phyloP scores from a whole-genome alignment of 768 basidiomycete genomes.

The Pulveroboletus sp. region DNA sequence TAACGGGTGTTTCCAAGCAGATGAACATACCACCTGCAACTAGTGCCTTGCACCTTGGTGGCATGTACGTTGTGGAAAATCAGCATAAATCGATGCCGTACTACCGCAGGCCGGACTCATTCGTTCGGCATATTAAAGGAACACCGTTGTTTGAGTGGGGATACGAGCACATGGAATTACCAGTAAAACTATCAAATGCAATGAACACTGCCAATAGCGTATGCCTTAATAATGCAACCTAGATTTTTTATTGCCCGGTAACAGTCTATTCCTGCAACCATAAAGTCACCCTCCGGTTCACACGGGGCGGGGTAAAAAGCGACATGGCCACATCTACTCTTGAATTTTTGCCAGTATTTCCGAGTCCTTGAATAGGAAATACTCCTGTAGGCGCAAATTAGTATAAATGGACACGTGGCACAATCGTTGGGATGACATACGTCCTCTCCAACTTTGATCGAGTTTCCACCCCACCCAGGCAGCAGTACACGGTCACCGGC shows the following conservation, averaged over 20 bases:
- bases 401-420: background rate
- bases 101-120: no score
- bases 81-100: no score
- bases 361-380: constrained; percentile 88
- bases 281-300: background rate
- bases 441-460: constrained; percentile 96
- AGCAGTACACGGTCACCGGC: constrained; percentile 91
- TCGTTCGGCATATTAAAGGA: background rate
- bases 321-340: constrained; percentile 56
- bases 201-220: constrained; percentile 22
- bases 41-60: no score
- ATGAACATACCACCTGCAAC: no score
- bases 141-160: constrained; percentile 25
- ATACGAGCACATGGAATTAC: constrained; percentile 27
- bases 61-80: background rate
- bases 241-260: constrained; percentile 5
- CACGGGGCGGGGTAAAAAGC: background rate
- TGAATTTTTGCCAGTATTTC: constrained; percentile 97
- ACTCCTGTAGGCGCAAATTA: constrained; percentile 60
- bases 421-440: constrained; percentile 43
- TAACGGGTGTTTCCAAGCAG: no score
- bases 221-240: constrained; percentile 8
- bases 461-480: constrained; percentile 94
- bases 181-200: constrained; percentile 12
- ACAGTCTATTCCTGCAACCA: background rate